phyloP scores from a whole-genome alignment of 306 rosid genomes.

The Malus asiatica region DNA sequence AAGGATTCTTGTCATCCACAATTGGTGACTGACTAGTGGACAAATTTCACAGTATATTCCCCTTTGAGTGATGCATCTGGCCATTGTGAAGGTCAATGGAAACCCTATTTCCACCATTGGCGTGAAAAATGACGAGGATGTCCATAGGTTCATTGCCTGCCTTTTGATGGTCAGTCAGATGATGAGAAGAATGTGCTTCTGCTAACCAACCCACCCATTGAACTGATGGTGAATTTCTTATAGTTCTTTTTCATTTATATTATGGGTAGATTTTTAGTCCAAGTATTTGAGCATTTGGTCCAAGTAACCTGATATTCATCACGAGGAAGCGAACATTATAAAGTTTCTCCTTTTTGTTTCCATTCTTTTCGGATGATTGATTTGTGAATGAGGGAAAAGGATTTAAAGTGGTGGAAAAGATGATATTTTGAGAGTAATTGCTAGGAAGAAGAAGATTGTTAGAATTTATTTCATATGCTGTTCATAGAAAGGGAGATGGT shows the following conservation, averaged over 20 bases:
- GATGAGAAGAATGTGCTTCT: neutral
- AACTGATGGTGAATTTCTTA: neutral
- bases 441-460: neutral
- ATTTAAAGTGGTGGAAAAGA: neutral
- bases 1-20: constrained; percentile 21
- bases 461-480: neutral
- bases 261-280: neutral
- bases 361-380: neutral
- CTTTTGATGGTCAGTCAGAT: neutral
- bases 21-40: constrained; percentile 15
- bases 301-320: neutral
- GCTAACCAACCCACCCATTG: neutral
- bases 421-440: neutral
- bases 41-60: constrained; percentile 9
- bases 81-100: constrained; percentile 10
- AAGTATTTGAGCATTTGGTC: neutral
- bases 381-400: neutral
- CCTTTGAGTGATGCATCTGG: constrained; percentile 20
- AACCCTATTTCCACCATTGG: constrained; percentile 10
- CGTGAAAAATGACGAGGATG: constrained; percentile 16
- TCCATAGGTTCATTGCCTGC: constrained; percentile 11
- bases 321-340: neutral
- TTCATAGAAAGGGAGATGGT: neutral
- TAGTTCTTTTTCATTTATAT: neutral
- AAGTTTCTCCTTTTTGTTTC: neutral